Evolutionary conservation across 805 yeast genomes (phyloP).

Genomic region (Kregervanrija pseudodelftensis): DNA sequence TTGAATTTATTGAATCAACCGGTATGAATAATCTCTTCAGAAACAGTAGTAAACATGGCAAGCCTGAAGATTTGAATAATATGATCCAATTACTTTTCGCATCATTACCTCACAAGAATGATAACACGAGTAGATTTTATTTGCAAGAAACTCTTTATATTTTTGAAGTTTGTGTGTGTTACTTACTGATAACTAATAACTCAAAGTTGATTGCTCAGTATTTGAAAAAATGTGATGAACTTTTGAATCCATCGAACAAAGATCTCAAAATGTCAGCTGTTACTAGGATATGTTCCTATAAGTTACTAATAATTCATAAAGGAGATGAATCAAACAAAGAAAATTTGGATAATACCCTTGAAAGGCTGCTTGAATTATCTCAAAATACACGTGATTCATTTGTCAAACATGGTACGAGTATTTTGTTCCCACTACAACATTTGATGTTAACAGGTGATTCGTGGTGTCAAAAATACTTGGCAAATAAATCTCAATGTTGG

Average conservation of each 20-base stretch:
- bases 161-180: constrained; percentile 27
- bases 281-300: constrained; percentile 43
- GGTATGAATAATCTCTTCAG: constrained; percentile 50
- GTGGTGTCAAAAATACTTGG: constrained; percentile 33
- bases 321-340: constrained; percentile 17
- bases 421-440: constrained; percentile 42
- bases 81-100: constrained; percentile 29
- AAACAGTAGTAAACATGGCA: constrained; percentile 33
- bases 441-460: constrained; percentile 35
- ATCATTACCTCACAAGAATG: constrained; percentile 27
- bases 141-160: constrained; percentile 25
- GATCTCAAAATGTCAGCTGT: constrained; percentile 21
- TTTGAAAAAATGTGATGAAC: constrained; percentile 16
- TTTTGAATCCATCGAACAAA: constrained; percentile 15
- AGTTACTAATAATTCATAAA: constrained; percentile 39
- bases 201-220: constrained; percentile 17
- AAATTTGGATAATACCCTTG: constrained; percentile 20
- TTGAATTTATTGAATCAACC: constrained; percentile 76
- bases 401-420: constrained; percentile 37
- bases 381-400: constrained; percentile 33
- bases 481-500: constrained; percentile 41
- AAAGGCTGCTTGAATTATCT: constrained; percentile 16
- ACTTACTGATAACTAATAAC: constrained; percentile 23
- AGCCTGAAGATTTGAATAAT: constrained; percentile 27
- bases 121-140: constrained; percentile 21